Conservation (phyloP, 202 grass and related monocot genomes). For the Elaeis oleifera region DNA sequence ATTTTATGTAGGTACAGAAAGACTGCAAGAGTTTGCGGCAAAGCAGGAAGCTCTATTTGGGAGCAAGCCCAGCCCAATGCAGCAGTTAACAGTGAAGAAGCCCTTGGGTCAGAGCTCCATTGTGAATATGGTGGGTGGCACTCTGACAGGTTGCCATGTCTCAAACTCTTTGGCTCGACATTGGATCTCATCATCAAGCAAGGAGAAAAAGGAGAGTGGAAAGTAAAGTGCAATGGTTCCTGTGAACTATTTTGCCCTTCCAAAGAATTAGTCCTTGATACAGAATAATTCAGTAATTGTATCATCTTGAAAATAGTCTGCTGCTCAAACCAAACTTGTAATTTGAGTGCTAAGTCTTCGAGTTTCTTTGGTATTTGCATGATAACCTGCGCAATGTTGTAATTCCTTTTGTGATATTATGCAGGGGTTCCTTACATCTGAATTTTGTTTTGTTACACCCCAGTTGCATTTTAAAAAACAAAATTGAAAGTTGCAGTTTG, state of each 20-base stretch:
- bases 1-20: constrained; percentile 60
- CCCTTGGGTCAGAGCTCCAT: constrained; percentile 80
- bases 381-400: too few species aligned
- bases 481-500: too few species aligned
- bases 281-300: constrained; percentile 18
- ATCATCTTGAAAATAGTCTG: constrained; percentile 23
- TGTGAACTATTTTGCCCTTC: constrained; percentile 65
- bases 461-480: too few species aligned
- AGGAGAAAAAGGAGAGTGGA: constrained; percentile 37
- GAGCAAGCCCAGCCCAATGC: constrained; percentile 58
- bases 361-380: too few species aligned
- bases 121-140: constrained; percentile 51
- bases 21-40: constrained; percentile 54
- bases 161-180: constrained; percentile 3
- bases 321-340: constrained; percentile 16
- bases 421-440: too few species aligned
- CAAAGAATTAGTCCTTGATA: constrained; percentile 28
- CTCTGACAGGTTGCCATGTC: constrained; percentile 34
- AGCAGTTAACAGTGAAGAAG: constrained; percentile 44
- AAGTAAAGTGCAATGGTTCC: constrained; percentile 32
- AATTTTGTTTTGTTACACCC: too few species aligned
- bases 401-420: too few species aligned
- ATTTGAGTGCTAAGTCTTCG: neutral
- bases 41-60: constrained; percentile 57
- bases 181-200: constrained; percentile 28